Percentiles rank a stretch among this genome's conserved stretches.
These are phyloP conservation scores for Phytomonas sp. DNA, from an alignment of 208 protist species.

Conservation along the genomic window DNA sequence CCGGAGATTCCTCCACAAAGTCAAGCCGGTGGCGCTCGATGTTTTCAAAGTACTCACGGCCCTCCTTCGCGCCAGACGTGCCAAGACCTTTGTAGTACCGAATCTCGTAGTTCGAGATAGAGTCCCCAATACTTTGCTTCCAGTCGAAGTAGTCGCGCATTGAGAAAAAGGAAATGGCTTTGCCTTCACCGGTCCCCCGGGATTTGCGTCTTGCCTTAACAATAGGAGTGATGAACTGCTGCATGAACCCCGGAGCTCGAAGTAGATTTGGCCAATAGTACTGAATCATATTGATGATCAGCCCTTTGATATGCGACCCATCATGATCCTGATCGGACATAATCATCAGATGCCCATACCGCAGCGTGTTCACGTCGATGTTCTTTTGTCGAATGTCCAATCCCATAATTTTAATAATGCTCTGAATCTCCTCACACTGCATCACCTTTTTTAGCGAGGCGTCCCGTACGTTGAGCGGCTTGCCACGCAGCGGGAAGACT, in stretches of 20 bases:
- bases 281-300: constrained; percentile 99
- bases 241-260: constrained; percentile 94
- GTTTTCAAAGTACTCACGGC: constrained; percentile 99
- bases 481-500: constrained; percentile 99
- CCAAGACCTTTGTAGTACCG: constrained; percentile 99
- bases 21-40: constrained; percentile 94
- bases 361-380: constrained; percentile 76
- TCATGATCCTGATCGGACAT: constrained; percentile 99
- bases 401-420: constrained; percentile 94
- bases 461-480: constrained; percentile 99
- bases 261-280: constrained; percentile 98
- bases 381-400: constrained; percentile 92
- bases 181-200: constrained; percentile 32
- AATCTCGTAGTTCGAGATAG: constrained; percentile 90
- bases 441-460: constrained; percentile 90
- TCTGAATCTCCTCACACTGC: constrained; percentile 94
- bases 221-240: constrained; percentile 99
- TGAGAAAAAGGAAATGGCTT: constrained; percentile 97
- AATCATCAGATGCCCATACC: constrained; percentile 99
- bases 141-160: constrained; percentile 98
- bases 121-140: constrained; percentile 74
- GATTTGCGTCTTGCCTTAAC: constrained; percentile 95
- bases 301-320: constrained; percentile 99
- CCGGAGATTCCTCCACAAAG: constrained; percentile 85
- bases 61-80: constrained; percentile 94